Percentiles rank a stretch among this genome's conserved stretches.
Conservation (phyloP, 1,139 yeast species). For the Pichia inconspicua region DNA sequence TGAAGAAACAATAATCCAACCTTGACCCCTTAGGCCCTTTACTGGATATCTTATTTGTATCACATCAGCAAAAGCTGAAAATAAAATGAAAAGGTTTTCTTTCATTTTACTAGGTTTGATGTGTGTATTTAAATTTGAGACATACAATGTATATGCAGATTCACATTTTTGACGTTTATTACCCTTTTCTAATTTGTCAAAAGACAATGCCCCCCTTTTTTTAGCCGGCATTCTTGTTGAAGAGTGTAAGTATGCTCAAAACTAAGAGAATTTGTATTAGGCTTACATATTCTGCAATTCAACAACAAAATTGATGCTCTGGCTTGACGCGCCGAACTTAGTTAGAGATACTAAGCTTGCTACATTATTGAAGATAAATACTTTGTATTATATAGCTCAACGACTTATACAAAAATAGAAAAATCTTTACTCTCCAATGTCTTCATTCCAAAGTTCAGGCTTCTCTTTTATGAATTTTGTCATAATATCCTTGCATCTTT, state of each 20-base stretch:
- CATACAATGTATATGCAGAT: constrained; percentile 38
- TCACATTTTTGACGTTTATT: constrained; percentile 8
- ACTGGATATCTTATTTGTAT: constrained; percentile 45
- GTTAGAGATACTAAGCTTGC: too few species aligned
- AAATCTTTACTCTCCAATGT: constrained; percentile 50
- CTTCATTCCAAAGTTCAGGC: constrained; percentile 84
- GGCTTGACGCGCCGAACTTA: too few species aligned
- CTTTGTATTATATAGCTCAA: too few species aligned
- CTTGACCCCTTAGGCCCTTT: constrained; percentile 63
- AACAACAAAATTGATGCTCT: too few species aligned
- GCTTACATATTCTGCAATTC: too few species aligned
- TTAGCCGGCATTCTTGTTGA: too few species aligned
- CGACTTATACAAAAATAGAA: too few species aligned
- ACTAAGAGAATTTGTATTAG: too few species aligned
- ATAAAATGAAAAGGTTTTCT: constrained; percentile 51
- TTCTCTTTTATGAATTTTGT: constrained; percentile 64
- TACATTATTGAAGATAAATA: too few species aligned
- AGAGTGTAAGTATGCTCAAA: too few species aligned
- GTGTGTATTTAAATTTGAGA: constrained; percentile 61
- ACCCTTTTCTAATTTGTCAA: background rate
- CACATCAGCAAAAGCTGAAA: constrained; percentile 63
- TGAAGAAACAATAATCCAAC: constrained; percentile 54
- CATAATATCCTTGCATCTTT: constrained; percentile 69
- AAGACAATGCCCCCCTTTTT: background rate
- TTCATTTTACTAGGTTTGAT: constrained; percentile 40